Evolutionary conservation across 83 land plant genomes (phyloP), one percentile per base, ranked within the genome.

Genomic region (Thuja plicata): DNA sequence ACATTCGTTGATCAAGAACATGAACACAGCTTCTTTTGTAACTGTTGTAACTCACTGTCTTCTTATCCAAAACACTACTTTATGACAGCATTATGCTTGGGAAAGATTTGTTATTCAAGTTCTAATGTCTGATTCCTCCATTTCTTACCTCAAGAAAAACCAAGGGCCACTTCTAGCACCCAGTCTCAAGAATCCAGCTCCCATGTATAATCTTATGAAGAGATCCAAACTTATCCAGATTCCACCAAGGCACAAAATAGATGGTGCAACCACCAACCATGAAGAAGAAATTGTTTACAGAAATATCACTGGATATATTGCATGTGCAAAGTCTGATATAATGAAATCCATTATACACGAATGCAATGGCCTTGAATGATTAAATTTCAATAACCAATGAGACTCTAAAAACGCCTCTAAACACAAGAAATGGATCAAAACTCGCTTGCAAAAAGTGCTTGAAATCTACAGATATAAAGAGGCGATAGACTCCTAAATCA

Each of bases 341-440:
- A 88, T 95, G 92, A 45, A 98, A 92, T 57, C 99, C 99, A 94
- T 98, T 99, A 87, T 97, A 88, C 43, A 98, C 96, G 92, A 98
- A 98, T 35, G 99, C 99, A 85, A 98, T 50, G 16, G 99, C 95
- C 91, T 97, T 98, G 45, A 98, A 89, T 86, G 99, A 98, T 89
- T 98, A 99, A 83, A 99, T 95, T 45, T 92, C 92, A 88, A 94
- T 94, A 87, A 97, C 99, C n/a, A n/a, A n/a, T n/a, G n/a, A n/a
- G n/a, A n/a, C n/a, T n/a, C n/a, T n/a, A n/a, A n/a, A n/a, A n/a
- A n/a, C n/a, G n/a, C n/a, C n/a, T n/a, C n/a, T n/a, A n/a, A n/a
- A n/a, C n/a, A n/a, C n/a, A n/a, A n/a, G n/a, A n/a, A n/a, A n/a
- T n/a, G n/a, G n/a, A n/a, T n/a, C n/a, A n/a, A n/a, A n/a, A n/a